Evolutionary conservation across 148 eudicot species (phyloP).

Genomic region (Heliosperma pusillum): DNA sequence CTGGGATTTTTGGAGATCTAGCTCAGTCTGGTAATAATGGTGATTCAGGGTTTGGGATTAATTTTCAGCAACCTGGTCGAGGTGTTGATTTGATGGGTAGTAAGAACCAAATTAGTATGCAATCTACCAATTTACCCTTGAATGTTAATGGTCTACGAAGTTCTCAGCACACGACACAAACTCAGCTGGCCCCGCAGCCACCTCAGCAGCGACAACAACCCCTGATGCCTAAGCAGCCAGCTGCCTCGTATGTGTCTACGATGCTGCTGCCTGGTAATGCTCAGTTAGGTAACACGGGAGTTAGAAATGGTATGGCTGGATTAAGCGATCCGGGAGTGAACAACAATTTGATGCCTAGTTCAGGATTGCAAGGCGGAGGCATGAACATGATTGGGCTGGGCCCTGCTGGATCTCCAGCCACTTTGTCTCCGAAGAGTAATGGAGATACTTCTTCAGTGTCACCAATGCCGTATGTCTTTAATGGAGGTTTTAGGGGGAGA

Average conservation of each 20-base stretch:
- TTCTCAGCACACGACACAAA: slow-evolving; percentile 30
- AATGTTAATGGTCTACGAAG: slow-evolving; percentile 61
- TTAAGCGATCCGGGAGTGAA: slow-evolving; percentile 42
- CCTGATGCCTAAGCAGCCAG: slow-evolving; percentile 59
- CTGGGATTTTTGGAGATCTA: slow-evolving; percentile 48
- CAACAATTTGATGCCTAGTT: slow-evolving; percentile 40
- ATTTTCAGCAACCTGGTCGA: slow-evolving; percentile 46
- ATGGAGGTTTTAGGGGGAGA: slow-evolving; percentile 66
- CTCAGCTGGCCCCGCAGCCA: slow-evolving; percentile 12
- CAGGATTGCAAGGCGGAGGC: slow-evolving; percentile 48
- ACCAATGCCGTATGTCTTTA: slow-evolving; percentile 73
- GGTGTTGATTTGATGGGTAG: slow-evolving; percentile 40
- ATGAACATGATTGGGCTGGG: slow-evolving; percentile 57
- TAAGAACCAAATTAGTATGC: slow-evolving; percentile 43
- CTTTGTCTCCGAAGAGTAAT: slow-evolving; percentile 60
- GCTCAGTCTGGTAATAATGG: slow-evolving; percentile 26
- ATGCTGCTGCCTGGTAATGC: slow-evolving; percentile 40
- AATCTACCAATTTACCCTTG: slow-evolving; percentile 53
- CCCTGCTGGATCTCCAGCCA: slow-evolving; percentile 62
- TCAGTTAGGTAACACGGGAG: slow-evolving; percentile 46
- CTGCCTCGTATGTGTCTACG: slow-evolving; percentile 44
- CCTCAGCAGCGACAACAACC: slow-evolving; percentile 20
- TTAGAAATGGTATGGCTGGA: slow-evolving; percentile 56
- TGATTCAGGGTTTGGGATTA: slow-evolving; percentile 42
- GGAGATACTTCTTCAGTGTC: slow-evolving; percentile 75